Evolutionary conservation across 495 filamentous ascomycete genomes (phyloP), one percentile per base, ranked within the genome.

Genomic region (Cudoniella acicularis): DNA sequence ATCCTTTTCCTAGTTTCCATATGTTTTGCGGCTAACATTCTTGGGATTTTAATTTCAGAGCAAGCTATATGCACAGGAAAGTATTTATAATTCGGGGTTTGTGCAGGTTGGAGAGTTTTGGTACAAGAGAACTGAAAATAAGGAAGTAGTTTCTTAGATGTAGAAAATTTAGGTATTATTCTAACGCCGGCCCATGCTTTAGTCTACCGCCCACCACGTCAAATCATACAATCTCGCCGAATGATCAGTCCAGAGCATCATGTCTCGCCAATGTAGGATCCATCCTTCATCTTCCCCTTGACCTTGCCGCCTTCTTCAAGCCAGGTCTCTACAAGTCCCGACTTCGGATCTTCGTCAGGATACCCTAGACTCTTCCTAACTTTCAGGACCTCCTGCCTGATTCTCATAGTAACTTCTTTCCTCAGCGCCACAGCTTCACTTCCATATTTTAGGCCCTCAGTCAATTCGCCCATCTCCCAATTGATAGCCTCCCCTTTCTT

Each of bases 371-470:
- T 75, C 53, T 78, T 77, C 61, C 93, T 76, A 9, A 98, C 80
- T 57, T 89, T 88, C 22, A 93, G 64, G 0, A 98, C 89, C 63
- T 91, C 87, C 46, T 86, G 80, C 27, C 94, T 75, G 21, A 98
- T 83, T 57, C 87, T 79, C 69, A 80, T 73, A 21, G 94, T 89
- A 27, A 90, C 87, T 71, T 97, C 93, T 52, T 88, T 86, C 62
- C 94, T 81, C 60, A 98, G 75, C 62, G 83, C 78, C 51, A 88
- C 79, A 0, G 90, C 94, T 68, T 96, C 89, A 42, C 75, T 67
- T 10, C 85, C 83, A 65, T 85, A 83, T 69, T 84, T 83, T 30
- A 96, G 73, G 62, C 86, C 82, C 9, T 91, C 86, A 1, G 77
- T 82, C 65, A 90, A 66, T n/a, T 85, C 84, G 0, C 87, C 84